Conservation (phyloP, 176 grass and related monocot species). For the Oryza officinalis region DNA sequence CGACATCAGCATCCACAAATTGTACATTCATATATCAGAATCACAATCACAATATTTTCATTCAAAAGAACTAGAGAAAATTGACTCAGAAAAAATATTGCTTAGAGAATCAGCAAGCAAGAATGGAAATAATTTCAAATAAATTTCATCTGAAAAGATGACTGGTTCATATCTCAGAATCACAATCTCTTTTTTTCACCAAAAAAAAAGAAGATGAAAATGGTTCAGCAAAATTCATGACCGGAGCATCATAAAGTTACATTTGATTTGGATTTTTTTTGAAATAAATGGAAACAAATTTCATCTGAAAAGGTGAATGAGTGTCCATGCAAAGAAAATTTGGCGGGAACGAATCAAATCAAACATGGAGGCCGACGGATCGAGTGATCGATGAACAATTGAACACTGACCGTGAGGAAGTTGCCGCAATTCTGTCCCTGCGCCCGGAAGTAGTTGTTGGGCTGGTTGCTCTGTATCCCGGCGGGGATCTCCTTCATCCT, state of each 20-base stretch:
- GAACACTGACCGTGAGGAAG: slow-evolving; percentile 58
- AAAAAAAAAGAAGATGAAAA: neutral
- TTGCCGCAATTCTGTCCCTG: slow-evolving; percentile 73
- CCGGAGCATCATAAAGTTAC: neutral
- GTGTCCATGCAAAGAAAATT: neutral
- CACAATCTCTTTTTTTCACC: neutral
- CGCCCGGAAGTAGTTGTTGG: slow-evolving; percentile 71
- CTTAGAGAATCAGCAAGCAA: neutral
- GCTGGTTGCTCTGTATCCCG: slow-evolving; percentile 44
- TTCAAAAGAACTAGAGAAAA: neutral
- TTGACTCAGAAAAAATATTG: neutral
- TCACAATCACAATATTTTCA: neutral
- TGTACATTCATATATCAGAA: neutral
- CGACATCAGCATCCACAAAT: neutral
- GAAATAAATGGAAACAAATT: neutral
- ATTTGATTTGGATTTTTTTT: too few species aligned
- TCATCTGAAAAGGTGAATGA: neutral
- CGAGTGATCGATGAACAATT: neutral
- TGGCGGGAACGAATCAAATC: neutral
- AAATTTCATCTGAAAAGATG: too few species aligned
- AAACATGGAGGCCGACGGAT: neutral
- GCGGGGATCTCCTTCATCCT: slow-evolving; percentile 47
- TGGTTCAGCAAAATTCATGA: neutral
- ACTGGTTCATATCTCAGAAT: neutral
- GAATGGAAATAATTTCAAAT: neutral